Evolutionary conservation across 768 basidiomycete species (phyloP).

Genomic region (Mycena haematopus): DNA sequence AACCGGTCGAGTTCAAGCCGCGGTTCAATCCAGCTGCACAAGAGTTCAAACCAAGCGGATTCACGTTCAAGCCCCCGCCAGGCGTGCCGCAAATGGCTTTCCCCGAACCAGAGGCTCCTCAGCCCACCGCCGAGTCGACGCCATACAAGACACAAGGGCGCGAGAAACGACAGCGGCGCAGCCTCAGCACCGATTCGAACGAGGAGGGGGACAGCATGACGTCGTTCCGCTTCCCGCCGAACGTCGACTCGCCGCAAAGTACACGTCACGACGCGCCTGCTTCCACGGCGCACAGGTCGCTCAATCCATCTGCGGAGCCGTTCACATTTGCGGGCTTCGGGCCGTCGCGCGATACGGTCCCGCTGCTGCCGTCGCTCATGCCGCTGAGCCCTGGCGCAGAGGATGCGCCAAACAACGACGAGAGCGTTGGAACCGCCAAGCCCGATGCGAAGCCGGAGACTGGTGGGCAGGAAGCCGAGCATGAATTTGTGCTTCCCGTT

Average conservation of each 20-base stretch:
- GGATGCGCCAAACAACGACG: slow-evolving; percentile 41
- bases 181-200: slow-evolving; percentile 46
- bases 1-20: slow-evolving; percentile 53
- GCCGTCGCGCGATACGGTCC: slow-evolving; percentile 34
- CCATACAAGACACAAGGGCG: slow-evolving; percentile 69
- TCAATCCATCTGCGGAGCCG: slow-evolving; percentile 59
- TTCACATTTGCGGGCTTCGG: slow-evolving; percentile 76
- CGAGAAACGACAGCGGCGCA: slow-evolving; percentile 78
- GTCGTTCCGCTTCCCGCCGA: slow-evolving; percentile 78
- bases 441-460: slow-evolving; percentile 37
- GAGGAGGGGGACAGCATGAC: slow-evolving; percentile 71
- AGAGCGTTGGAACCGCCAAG: slow-evolving; percentile 39
- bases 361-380: slow-evolving; percentile 24
- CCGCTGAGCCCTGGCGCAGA: slow-evolving; percentile 30
- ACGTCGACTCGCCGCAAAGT: slow-evolving; percentile 55
- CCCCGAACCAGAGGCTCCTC: slow-evolving; percentile 33
- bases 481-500: slow-evolving; percentile 32
- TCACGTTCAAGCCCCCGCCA: slow-evolving; percentile 78
- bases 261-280: slow-evolving; percentile 54
- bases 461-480: background rate
- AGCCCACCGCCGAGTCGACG: slow-evolving; percentile 43
- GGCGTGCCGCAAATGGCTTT: slow-evolving; percentile 67
- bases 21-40: slow-evolving; percentile 61
- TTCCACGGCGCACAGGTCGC: slow-evolving; percentile 37
- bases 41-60: slow-evolving; percentile 81